A percentile compares a stretch with the other conserved stretches of the same genome.
Conservation (phyloP, 2,329 filamentous ascomycete genomes). For the Ustulina deusta region DNA sequence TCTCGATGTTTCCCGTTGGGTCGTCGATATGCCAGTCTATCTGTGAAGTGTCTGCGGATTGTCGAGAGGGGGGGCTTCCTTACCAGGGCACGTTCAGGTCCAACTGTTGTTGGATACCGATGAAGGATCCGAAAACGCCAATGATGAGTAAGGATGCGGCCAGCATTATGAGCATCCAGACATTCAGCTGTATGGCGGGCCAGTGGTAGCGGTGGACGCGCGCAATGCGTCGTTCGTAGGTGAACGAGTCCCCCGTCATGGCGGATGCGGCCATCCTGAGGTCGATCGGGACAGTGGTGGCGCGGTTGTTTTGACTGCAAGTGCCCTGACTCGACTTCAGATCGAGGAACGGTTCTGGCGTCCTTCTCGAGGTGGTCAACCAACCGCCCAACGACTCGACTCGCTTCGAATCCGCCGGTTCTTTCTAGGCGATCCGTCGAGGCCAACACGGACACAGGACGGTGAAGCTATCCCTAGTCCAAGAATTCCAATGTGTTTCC, state of each 20-base stretch:
- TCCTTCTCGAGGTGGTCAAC: not conserved
- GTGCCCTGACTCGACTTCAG: not conserved
- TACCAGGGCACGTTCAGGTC: constrained; percentile 70
- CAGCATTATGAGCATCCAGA: constrained; percentile 76
- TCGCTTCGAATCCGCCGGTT: not conserved
- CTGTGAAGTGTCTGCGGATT: not conserved
- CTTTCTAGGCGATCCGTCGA: not conserved
- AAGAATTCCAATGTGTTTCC: not conserved
- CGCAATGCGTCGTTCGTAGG: constrained; percentile 58
- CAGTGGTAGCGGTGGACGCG: constrained; percentile 73
- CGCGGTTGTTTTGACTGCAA: not conserved
- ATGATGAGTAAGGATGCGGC: constrained; percentile 69
- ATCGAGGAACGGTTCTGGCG: not conserved
- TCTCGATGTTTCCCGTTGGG: not conserved
- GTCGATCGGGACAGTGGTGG: not conserved
- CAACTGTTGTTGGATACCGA: constrained; percentile 68
- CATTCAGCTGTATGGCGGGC: constrained; percentile 74
- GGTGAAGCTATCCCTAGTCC: not conserved
- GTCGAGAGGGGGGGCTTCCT: constrained; percentile 42
- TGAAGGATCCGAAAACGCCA: constrained; percentile 71
- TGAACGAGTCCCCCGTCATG: constrained; percentile 56
- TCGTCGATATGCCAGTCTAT: not conserved
- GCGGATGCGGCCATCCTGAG: constrained; percentile 53
- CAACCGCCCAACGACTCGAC: not conserved
- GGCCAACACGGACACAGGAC: not conserved